Evolutionary conservation across 805 yeast species (phyloP).

Genomic region (Myxozyma mucilagina): DNA sequence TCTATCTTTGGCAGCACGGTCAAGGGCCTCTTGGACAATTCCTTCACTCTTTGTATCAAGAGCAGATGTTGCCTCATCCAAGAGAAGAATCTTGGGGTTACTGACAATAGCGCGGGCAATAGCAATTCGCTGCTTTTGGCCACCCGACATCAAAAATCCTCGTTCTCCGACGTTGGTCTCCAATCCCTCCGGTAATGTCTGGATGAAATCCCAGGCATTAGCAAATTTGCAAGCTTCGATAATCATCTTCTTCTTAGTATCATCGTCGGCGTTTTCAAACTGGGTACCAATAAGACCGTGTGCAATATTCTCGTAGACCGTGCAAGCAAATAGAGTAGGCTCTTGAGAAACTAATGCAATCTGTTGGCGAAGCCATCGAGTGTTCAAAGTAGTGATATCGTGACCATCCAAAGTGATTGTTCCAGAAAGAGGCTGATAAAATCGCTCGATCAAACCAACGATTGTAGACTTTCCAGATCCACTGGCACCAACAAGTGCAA

Average conservation of each 20-base stretch:
- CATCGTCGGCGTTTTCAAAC: constrained; percentile 41
- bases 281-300: constrained; percentile 57
- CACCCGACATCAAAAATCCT: constrained; percentile 63
- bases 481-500: constrained; percentile 90
- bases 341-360: constrained; percentile 68
- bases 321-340: constrained; percentile 63
- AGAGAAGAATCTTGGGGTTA: constrained; percentile 54
- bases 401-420: constrained; percentile 50
- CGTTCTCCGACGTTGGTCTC: constrained; percentile 56
- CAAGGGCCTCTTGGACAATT: constrained; percentile 55
- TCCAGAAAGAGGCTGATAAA: constrained; percentile 57
- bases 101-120: constrained; percentile 60
- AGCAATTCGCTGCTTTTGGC: constrained; percentile 67
- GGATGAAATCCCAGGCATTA: constrained; percentile 53
- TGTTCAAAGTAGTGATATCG: constrained; percentile 50
- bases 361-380: constrained; percentile 52
- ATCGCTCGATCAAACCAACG: constrained; percentile 56
- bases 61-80: constrained; percentile 71
- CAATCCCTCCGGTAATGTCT: constrained; percentile 52
- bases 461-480: constrained; percentile 50
- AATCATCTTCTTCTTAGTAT: constrained; percentile 43
- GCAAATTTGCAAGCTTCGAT: constrained; percentile 51
- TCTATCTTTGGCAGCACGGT: constrained; percentile 35
- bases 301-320: constrained; percentile 74
- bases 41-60: constrained; percentile 63